Base-by-base conservation (phyloP, 2,329 filamentous ascomycete genomes). In the Curvularia lunata region DNA sequence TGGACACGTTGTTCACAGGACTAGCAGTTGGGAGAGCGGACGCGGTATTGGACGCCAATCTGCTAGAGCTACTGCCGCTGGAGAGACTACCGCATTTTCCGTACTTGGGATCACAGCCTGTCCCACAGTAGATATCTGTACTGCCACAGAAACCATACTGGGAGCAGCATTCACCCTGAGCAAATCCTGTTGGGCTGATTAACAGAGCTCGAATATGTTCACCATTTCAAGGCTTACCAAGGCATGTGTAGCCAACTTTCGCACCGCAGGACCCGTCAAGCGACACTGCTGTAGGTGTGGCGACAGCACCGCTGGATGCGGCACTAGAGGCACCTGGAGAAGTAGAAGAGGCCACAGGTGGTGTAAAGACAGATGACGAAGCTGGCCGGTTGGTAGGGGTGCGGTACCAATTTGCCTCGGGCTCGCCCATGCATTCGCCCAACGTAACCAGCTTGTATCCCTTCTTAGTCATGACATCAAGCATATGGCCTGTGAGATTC, bases 331-430 rank as follows among this genome's bases (percentile, higher is more conserved):
- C 52, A 10, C 19, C 19, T 4, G 52, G 34, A 65, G 27, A 67
- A 63, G 55, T 72, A 62, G 47, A 41, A n/a, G 34, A 61, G 48
- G 52, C 69, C 58, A 59, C 52, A 40, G 58, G 56, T 3, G 46
- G 23, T 12, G 56, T 52, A 46, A 58, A 61, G 4, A 47, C 49
- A 19, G 67, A 63, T 1, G 53, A 49, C 10, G 64, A 61, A 6
- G 60, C 53, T 8, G 59, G 54, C 8, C 64, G 56, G 19, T 37
- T 27, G 21, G 62, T 51, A 32, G 63, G 50, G 21, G 56, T 54
- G 30, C 83, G 79, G 68, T 82, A 82, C 80, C 80, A 82, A 67
- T 82, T 82, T 13, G 62, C 68, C 10, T 68, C 61, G 2, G 78
- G 74, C 48, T 82, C 80, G 5, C 73, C 76, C 34, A 82, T 55